Percentiles rank a stretch among this genome's conserved stretches.
These are phyloP conservation scores for Lonicera japonica DNA, from an alignment of 129 eudicot species.

Conservation along the genomic window DNA sequence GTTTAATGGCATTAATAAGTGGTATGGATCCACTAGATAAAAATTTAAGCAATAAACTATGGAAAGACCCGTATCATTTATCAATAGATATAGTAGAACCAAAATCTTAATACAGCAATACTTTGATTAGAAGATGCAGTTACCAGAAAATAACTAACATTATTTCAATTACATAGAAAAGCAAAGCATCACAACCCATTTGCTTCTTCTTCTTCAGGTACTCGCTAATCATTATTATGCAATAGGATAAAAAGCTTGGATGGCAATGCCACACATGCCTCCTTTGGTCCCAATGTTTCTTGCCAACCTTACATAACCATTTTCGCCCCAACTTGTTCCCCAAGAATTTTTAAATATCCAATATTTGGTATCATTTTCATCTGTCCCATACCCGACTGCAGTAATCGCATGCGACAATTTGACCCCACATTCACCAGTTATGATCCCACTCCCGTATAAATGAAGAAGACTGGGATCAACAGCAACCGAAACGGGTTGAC, in stretches of 20 bases:
- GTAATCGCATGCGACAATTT: slow-evolving; percentile 31
- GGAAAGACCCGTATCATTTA: too few species aligned
- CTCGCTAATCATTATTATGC: too few species aligned
- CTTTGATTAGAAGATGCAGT: too few species aligned
- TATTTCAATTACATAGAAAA: too few species aligned
- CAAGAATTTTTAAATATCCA: slow-evolving; percentile 31
- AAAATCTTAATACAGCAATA: too few species aligned
- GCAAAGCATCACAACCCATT: neutral
- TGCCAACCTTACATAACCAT: slow-evolving; percentile 38
- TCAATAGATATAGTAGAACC: too few species aligned
- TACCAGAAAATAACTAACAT: too few species aligned
- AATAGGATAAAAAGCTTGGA: slow-evolving; percentile 33
- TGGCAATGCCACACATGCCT: slow-evolving; percentile 43
- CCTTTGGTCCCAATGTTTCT: slow-evolving; percentile 24
- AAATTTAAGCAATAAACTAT: too few species aligned
- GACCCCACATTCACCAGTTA: slow-evolving; percentile 27
- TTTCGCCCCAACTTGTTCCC: slow-evolving; percentile 42
- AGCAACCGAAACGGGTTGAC: slow-evolving; percentile 30
- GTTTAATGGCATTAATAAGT: too few species aligned
- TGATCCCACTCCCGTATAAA: slow-evolving; percentile 26
- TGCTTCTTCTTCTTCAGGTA: too few species aligned
- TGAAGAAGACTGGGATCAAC: slow-evolving; percentile 23
- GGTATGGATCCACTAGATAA: too few species aligned
- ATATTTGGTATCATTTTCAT: slow-evolving; percentile 9
- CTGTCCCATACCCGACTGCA: slow-evolving; percentile 27